These are phyloP conservation scores for Rhododendron molle DNA, from an alignment of 148 eudicot genomes.

Conservation along the genomic window DNA sequence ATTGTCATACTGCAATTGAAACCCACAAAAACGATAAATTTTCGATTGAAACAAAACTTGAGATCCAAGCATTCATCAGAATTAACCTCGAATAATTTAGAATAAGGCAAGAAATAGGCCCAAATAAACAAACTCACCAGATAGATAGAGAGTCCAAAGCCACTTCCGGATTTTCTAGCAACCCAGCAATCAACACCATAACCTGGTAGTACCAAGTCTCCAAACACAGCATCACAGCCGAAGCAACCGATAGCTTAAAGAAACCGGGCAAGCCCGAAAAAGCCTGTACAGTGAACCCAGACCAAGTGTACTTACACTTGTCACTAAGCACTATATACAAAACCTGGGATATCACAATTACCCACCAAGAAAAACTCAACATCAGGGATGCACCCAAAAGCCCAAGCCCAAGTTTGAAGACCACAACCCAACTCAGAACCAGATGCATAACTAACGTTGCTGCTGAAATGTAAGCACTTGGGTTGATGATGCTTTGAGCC, in stretches of 20 bases:
- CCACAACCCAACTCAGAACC: constrained; percentile 21
- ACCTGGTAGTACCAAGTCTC: constrained; percentile 32
- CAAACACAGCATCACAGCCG: constrained; percentile 36
- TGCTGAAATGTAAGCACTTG: constrained; percentile 28
- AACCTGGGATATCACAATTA: constrained; percentile 20
- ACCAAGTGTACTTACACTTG: constrained; percentile 30
- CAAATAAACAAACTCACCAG: constrained; percentile 11
- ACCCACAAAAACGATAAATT: neutral
- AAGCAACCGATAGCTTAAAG: constrained; percentile 29
- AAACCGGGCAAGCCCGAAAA: constrained; percentile 28
- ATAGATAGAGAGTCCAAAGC: constrained; percentile 21
- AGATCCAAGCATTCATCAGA: neutral
- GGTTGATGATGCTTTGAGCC: constrained; percentile 36
- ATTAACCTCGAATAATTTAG: neutral
- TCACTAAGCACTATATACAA: constrained; percentile 24
- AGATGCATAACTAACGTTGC: constrained; percentile 23
- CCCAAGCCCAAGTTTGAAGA: constrained; percentile 22
- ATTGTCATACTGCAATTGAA: neutral
- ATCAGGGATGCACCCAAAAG: constrained; percentile 29
- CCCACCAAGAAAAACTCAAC: constrained; percentile 41
- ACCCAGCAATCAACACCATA: constrained; percentile 29
- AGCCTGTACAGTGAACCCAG: constrained; percentile 26
- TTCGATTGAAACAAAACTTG: no score
- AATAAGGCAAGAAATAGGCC: neutral
- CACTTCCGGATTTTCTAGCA: constrained; percentile 19